Conservation (phyloP, 176 grass and related monocot species). For the Hyparrhenia diplandra region DNA sequence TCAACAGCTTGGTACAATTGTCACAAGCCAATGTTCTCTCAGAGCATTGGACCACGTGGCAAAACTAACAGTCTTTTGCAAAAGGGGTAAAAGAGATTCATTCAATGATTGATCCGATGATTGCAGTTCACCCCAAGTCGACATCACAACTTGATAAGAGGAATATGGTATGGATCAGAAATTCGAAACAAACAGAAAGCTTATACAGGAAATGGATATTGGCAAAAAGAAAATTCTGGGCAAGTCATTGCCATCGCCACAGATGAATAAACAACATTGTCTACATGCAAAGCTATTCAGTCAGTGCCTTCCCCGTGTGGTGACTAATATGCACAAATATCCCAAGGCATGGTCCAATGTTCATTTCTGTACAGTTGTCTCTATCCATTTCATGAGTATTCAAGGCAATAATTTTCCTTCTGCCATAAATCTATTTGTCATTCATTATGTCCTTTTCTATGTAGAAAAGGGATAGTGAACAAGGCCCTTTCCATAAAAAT, state of each 20-base stretch:
- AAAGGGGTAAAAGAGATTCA: conserved; percentile 63
- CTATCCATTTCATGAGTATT: conserved; percentile 13
- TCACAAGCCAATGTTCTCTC: conserved; percentile 24
- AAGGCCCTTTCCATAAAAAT: not conserved
- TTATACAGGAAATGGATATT: conserved; percentile 37
- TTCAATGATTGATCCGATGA: conserved; percentile 80
- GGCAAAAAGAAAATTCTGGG: conserved; percentile 32
- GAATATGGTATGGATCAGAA: conserved; percentile 56
- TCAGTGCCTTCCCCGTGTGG: conserved; percentile 20
- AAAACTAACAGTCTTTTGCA: conserved; percentile 27
- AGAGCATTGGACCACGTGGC: conserved; percentile 36
- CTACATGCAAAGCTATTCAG: conserved; percentile 21
- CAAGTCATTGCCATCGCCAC: not conserved
- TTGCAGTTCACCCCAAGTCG: conserved; percentile 30
- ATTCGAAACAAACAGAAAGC: conserved; percentile 43
- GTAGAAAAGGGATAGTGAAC: not conserved
- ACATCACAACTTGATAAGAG: conserved; percentile 68
- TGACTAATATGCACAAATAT: conserved; percentile 6
- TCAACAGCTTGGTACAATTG: conserved; percentile 31
- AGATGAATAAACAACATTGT: conserved; percentile 21
- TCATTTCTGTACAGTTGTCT: too few relatives aligned
- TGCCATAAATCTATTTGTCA: not conserved
- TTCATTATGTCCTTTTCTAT: not conserved
- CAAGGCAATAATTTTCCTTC: not conserved
- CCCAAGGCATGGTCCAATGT: not conserved